Evolutionary conservation across 768 basidiomycete species (phyloP), one percentile per base, ranked within the genome.

Genomic region (Russula griseocarnosa): DNA sequence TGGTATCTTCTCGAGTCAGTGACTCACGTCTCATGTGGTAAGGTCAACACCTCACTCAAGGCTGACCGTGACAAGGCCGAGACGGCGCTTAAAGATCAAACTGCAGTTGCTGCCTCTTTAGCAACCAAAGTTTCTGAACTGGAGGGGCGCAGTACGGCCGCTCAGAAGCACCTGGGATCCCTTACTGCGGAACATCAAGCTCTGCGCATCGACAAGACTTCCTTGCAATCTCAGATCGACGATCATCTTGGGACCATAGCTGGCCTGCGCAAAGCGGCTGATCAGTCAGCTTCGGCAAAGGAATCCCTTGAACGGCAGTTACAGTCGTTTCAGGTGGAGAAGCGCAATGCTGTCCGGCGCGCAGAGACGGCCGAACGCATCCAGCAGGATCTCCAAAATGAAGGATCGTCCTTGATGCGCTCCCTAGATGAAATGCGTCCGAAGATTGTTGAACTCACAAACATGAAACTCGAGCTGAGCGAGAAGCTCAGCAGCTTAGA

Each of bases 341-440:
- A 90, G 40, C 84, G 82, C 55, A 75, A 74, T 63, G 83, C 89
- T 7, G 79, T 76, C 46, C 80, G 86, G 57, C 87, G 90, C 5
- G 87, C 86, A 7, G 87, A 90, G 42, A 86, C 88, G 67, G 87
- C 88, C 0, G 90, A 92, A 73, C 79, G 77, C 69, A 84, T 78
- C 4, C 86, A 90, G 69, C 83, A 83, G 70, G 85, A 83, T 63
- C 79, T 94, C 3, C 92, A 92, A 70, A 76, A 78, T 0, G 92
- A 94, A 74, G 90, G 92, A 46, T 84, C 82, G n/a, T 81, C 78
- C 58, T 80, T 94, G 38, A 83, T 93, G 85, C 83, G 80, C 32
- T 86, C 88, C n/a, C 75, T 94, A 64, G 87, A 93, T 66, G 90
- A 93, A 74, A 87, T 93, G 84, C 83, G 88, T 34, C 83, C 89